Evolutionary conservation across 371 early-diverging fungal species (phyloP).

Genomic region (Entomophthora muscae): DNA sequence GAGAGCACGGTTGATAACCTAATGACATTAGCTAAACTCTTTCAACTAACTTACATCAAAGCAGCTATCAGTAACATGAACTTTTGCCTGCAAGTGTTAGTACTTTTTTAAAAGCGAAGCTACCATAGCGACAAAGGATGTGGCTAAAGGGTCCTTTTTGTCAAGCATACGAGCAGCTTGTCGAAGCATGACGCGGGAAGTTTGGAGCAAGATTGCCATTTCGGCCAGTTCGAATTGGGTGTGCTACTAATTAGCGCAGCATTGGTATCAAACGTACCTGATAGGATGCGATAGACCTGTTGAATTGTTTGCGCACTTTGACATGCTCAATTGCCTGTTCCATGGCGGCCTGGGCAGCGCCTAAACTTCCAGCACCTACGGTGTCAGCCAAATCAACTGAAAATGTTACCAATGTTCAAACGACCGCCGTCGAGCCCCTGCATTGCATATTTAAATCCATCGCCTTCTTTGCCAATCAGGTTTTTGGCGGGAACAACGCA

Average conservation of each 20-base stretch:
- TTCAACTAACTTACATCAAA: no score
- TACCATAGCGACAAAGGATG: slow-evolving; percentile 20
- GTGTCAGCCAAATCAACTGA: background rate
- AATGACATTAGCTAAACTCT: no score
- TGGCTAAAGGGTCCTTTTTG: slow-evolving; percentile 15
- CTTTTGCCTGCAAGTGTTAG: slow-evolving; percentile 29
- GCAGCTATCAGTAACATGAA: slow-evolving; percentile 32
- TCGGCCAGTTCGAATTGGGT: slow-evolving; percentile 41
- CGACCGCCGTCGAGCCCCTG: slow-evolving; percentile 40
- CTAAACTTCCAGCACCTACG: slow-evolving; percentile 30
- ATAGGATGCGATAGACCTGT: slow-evolving; percentile 20
- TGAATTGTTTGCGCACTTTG: slow-evolving; percentile 35
- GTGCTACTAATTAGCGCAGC: slow-evolving; percentile 12
- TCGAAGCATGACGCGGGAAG: slow-evolving; percentile 32
- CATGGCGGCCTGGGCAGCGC: slow-evolving; percentile 38
- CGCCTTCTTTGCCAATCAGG: slow-evolving; percentile 30
- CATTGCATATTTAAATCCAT: slow-evolving; percentile 48
- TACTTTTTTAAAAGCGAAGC: background rate
- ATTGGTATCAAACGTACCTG: slow-evolving; percentile 12
- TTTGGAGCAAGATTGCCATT: slow-evolving; percentile 26
- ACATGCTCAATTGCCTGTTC: slow-evolving; percentile 29
- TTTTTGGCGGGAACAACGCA: slow-evolving; percentile 29
- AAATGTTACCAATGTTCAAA: slow-evolving; percentile 27
- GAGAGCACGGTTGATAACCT: slow-evolving; percentile 20
- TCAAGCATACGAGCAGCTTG: slow-evolving; percentile 35